A percentile compares a stretch with the other conserved stretches of the same genome.
phyloP scores from a whole-genome alignment of 352 stramenopile species.

The Phytophthora melonis region DNA sequence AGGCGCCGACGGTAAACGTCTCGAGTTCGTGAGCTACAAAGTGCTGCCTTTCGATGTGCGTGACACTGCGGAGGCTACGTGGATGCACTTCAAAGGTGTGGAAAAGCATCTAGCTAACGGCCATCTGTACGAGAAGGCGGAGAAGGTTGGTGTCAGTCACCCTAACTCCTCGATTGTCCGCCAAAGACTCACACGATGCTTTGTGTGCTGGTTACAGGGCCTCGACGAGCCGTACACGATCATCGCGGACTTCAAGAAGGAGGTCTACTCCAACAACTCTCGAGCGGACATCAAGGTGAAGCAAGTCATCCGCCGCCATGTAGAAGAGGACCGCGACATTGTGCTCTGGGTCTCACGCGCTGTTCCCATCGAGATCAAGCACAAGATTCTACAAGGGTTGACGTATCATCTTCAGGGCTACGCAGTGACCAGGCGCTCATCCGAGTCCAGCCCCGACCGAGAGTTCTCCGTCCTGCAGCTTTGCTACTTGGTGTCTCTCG shows the following conservation, averaged over 20 bases:
- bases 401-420: slow-evolving; percentile 58
- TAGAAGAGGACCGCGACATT: slow-evolving; percentile 54
- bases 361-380: slow-evolving; percentile 57
- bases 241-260: slow-evolving; percentile 58
- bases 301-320: slow-evolving; percentile 59
- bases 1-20: slow-evolving; percentile 10
- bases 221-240: slow-evolving; percentile 50
- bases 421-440: slow-evolving; percentile 39
- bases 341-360: slow-evolving; percentile 48
- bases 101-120: slow-evolving; percentile 38
- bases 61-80: slow-evolving; percentile 25
- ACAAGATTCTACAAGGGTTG: slow-evolving; percentile 41
- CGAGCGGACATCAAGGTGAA: slow-evolving; percentile 56
- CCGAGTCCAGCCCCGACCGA: slow-evolving; percentile 11
- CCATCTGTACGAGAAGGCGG: slow-evolving; percentile 37
- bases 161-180: background rate
- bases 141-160: slow-evolving; percentile 25
- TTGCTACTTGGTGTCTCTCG: slow-evolving; percentile 29
- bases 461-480: slow-evolving; percentile 24
- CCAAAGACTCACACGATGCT: background rate
- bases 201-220: slow-evolving; percentile 10
- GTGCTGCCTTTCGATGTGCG: slow-evolving; percentile 34
- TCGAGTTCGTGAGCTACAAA: slow-evolving; percentile 42
- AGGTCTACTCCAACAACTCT: slow-evolving; percentile 47
- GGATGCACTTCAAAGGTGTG: slow-evolving; percentile 37